phyloP scores from a whole-genome alignment of 257 asterid genomes.

The Capsicum pubescens region DNA sequence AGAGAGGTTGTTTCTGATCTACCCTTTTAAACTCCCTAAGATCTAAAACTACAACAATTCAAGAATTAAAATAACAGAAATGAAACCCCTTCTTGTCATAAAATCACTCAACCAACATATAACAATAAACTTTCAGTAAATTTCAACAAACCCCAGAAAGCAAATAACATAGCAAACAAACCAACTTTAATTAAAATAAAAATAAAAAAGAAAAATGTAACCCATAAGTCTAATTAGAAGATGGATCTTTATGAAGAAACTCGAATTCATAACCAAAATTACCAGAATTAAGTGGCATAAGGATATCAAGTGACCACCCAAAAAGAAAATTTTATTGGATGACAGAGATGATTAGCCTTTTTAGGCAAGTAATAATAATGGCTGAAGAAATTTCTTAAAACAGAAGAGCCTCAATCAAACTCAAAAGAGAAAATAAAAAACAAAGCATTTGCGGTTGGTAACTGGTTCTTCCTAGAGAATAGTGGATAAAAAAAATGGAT shows the following conservation, averaged over 20 bases:
- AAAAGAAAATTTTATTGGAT: not conserved
- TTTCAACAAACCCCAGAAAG: not conserved
- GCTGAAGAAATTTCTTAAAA: not conserved
- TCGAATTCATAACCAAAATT: not conserved
- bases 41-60: not conserved
- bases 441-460: not conserved
- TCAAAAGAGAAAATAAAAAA: not conserved
- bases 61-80: slow-evolving; percentile 13
- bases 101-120: not conserved
- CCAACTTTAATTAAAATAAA: not conserved
- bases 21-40: not conserved
- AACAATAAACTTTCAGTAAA: not conserved
- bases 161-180: not conserved
- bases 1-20: not conserved
- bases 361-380: not conserved
- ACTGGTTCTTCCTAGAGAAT: slow-evolving; percentile 10
- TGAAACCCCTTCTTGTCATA: not conserved
- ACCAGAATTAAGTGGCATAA: not conserved
- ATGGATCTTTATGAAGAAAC: not conserved
- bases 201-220: not conserved
- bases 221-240: not conserved
- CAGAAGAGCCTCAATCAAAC: not conserved
- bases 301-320: not conserved
- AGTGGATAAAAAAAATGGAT: not conserved
- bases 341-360: not conserved